A percentile compares a stretch with the other conserved stretches of the same genome.
Conservation (phyloP, 257 asterid species). For the Petunia axillaris region DNA sequence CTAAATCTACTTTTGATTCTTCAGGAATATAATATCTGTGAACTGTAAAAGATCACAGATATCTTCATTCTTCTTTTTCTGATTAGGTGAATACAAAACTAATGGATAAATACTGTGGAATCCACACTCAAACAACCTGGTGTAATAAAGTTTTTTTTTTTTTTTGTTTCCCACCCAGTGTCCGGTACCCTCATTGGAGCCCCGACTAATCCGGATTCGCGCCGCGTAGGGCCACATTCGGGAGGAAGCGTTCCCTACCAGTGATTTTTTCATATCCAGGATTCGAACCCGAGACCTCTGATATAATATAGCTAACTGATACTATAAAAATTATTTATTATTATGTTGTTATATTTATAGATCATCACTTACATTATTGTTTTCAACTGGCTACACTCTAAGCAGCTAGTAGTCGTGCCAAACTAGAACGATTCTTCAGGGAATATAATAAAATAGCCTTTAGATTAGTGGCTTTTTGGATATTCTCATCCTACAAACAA, state of each 20-base stretch:
- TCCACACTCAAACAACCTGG: neutral
- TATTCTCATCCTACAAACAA: neutral
- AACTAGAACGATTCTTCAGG: neutral
- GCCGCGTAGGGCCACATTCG: no score
- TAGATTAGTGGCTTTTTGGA: neutral
- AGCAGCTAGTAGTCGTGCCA: neutral
- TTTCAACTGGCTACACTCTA: neutral
- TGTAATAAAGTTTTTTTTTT: no score
- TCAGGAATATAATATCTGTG: no score
- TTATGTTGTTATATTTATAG: no score
- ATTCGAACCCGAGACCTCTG: no score
- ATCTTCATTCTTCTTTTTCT: neutral
- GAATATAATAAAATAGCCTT: constrained; percentile 5
- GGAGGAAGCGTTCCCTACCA: no score
- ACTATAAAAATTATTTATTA: no score
- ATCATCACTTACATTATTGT: neutral
- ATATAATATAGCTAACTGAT: no score
- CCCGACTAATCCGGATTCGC: no score
- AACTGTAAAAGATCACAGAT: neutral
- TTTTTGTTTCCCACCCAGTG: no score
- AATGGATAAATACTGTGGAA: neutral
- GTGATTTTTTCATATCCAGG: no score
- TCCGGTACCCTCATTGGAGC: no score
- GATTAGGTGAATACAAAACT: neutral
- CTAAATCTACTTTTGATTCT: neutral